Evolutionary conservation across 78 protist genomes (phyloP).

Genomic region (Dictyostelium intermedium): DNA sequence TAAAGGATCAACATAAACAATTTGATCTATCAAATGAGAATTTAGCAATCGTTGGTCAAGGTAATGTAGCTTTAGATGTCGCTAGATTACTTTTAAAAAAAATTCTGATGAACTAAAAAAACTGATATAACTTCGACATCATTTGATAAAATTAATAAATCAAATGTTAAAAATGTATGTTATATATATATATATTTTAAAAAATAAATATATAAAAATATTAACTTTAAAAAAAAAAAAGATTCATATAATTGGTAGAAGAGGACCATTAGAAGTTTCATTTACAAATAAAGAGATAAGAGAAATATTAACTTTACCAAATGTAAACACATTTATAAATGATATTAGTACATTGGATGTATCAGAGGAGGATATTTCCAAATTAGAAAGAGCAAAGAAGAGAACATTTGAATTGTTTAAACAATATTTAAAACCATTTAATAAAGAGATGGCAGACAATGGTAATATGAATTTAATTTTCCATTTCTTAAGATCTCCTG

Average conservation of each 20-base stretch:
- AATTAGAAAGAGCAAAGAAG: conserved; percentile 46
- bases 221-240: not conserved
- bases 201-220: not conserved
- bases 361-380: not conserved
- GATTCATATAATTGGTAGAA: conserved; percentile 73
- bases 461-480: conserved; percentile 67
- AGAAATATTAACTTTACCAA: conserved; percentile 61
- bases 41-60: conserved; percentile 80
- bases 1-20: conserved; percentile 36
- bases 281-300: conserved; percentile 76
- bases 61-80: conserved; percentile 80
- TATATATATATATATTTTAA: not conserved
- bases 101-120: conserved; percentile 19
- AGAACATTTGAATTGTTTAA: conserved; percentile 52
- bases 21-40: conserved; percentile 19
- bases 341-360: not conserved
- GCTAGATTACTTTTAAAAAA: conserved; percentile 57
- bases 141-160: conserved; percentile 22
- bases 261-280: conserved; percentile 77
- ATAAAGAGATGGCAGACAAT: not conserved
- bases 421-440: conserved; percentile 17
- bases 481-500: conserved; percentile 72
- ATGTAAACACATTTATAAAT: conserved; percentile 45
- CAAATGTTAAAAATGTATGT: conserved; percentile 40
- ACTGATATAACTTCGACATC: conserved; percentile 75